Base-by-base conservation (phyloP, 352 stramenopile species). In the Globisporangium uncinulatum region DNA sequence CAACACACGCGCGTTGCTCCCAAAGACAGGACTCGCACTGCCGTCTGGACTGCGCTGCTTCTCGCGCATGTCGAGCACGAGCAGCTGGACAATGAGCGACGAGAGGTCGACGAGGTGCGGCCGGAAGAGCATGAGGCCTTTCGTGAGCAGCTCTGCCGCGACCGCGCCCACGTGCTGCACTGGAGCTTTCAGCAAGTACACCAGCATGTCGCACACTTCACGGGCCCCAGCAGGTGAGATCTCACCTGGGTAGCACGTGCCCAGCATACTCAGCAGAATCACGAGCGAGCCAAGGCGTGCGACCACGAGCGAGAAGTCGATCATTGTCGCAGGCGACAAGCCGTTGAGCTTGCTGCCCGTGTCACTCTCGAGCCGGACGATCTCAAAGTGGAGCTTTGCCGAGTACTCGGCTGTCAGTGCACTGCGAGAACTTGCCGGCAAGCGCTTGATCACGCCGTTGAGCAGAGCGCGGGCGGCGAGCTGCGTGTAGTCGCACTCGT, bases 241-340 rank as follows among this genome's bases (percentile, higher is more conserved):
- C 41, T 93, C 85, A 0, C 79, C 85, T 7, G 85, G 85, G 51
- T 84, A 94, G 57, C 80, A 92, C 21, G 85, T 94, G n/a, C 85
- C 85, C 9, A 93, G 84, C 76, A 92, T 90, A 54, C 85, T 92
- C 49, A 92, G 63, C 29, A 94, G 41, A 10, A 94, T 76, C 46
- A 94, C 80, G 6, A 92, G 67, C 20, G 85, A 83, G 6, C 85
- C 85, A 3, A 92, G 53, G 9, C 77, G 73, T 43, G 75, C 69
- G 1, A 92, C 74, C 0, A 83, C 79, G 14, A 88, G 65, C 2
- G 65, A 57, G 13, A 69, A 65, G 20, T 67, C 62, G 17, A 72
- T 59, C 4, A 54, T 53, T 17, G 51, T 59, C 0, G 39, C 37
- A 0, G 60, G 65, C 3, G 61, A 56, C 3, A 57, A 71, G 29